Evolutionary conservation across 352 stramenopile species (phyloP).

Genomic region (Phytophthora niederhauseri): DNA sequence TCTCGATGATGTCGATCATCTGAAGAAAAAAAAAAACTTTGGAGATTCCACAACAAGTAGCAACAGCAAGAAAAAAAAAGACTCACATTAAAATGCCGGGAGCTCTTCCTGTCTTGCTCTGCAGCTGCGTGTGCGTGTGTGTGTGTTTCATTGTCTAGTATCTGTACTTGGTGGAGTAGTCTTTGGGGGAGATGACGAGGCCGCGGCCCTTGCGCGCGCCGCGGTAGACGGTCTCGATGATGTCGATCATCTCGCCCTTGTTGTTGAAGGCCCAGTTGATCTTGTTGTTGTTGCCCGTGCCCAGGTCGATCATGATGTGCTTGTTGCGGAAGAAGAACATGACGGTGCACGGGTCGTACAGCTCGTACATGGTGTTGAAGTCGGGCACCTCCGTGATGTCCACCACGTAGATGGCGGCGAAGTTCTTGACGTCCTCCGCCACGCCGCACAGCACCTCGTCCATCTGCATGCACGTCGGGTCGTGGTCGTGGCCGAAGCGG

Average conservation of each 20-base stretch:
- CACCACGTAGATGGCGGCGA: constrained; percentile 98
- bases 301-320: constrained; percentile 99
- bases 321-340: constrained; percentile 99
- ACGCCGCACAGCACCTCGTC: constrained; percentile 96
- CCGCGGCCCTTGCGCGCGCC: constrained; percentile 97
- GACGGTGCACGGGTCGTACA: constrained; percentile 98
- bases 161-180: constrained; percentile 99
- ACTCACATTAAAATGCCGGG: constrained; percentile 4
- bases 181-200: constrained; percentile 98
- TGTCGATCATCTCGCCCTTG: constrained; percentile 99
- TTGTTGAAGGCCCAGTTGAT: constrained; percentile 99
- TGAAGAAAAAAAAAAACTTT: constrained; percentile 53
- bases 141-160: constrained; percentile 76
- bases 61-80: not conserved
- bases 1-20: constrained; percentile 99
- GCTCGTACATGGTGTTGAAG: constrained; percentile 99
- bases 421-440: constrained; percentile 99
- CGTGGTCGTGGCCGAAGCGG: constrained; percentile 98
- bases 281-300: constrained; percentile 99
- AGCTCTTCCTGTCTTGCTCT: not conserved
- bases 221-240: constrained; percentile 99
- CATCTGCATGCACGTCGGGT: constrained; percentile 99
- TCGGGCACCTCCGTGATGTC: constrained; percentile 96
- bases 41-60: not conserved
- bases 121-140: not conserved